Percentiles rank a stretch among this genome's conserved stretches.
Evolutionary conservation across 2,329 filamentous ascomycete species (phyloP).

Genomic region (Calonectria honghensis): DNA sequence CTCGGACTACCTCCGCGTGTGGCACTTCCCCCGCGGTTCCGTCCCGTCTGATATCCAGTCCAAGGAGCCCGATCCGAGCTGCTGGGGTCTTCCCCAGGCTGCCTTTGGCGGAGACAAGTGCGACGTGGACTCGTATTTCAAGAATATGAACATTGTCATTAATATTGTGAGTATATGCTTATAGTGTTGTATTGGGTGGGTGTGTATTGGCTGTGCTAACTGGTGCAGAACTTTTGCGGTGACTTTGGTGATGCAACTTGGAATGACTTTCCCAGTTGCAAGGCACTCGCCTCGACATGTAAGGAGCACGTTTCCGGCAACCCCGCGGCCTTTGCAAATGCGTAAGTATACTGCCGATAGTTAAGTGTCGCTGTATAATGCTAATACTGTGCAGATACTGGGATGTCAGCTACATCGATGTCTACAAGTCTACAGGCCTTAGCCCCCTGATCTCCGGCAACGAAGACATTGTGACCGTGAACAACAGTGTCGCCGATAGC

Average conservation of each 20-base stretch:
- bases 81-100: constrained; percentile 82
- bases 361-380: not conserved
- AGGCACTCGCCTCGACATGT: constrained; percentile 65
- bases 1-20: constrained; percentile 79
- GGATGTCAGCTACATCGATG: constrained; percentile 74
- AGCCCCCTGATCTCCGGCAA: not conserved
- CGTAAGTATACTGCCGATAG: constrained; percentile 52
- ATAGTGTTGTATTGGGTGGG: too few relatives aligned
- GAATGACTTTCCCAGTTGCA: constrained; percentile 63
- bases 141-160: constrained; percentile 81
- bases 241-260: constrained; percentile 78
- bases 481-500: not conserved
- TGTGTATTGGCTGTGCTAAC: not conserved
- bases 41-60: constrained; percentile 80
- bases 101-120: constrained; percentile 80
- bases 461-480: not conserved
- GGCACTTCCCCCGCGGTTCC: constrained; percentile 81
- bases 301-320: constrained; percentile 67
- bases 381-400: constrained; percentile 60
- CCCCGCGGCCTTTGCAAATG: constrained; percentile 64
- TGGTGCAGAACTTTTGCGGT: constrained; percentile 80
- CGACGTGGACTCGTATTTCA: constrained; percentile 79
- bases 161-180: constrained; percentile 71
- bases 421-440: constrained; percentile 57
- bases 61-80: constrained; percentile 75